Percentiles rank a stretch among this genome's conserved stretches.
Evolutionary conservation across 805 yeast species (phyloP).

Genomic region (Wickerhamiella qilinensis): DNA sequence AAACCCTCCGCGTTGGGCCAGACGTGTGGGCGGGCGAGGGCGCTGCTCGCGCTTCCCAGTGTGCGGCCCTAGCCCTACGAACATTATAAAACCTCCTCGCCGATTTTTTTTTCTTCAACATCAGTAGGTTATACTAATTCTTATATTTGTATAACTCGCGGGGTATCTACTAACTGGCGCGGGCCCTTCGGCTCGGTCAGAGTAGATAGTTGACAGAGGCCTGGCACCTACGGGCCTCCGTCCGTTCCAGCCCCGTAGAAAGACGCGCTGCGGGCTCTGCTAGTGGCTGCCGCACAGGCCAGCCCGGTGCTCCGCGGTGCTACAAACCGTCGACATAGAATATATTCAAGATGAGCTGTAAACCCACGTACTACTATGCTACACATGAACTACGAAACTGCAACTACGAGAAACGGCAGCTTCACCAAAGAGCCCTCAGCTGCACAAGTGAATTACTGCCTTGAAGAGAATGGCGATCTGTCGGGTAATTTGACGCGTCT

Average conservation of each 20-base stretch:
- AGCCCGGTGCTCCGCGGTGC: conserved; percentile 20
- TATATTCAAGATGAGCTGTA: no score
- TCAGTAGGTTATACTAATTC: conserved; percentile 20
- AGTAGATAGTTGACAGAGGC: conserved; percentile 16
- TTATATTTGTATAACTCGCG: conserved; percentile 16
- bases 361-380: no score
- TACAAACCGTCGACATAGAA: conserved; percentile 12
- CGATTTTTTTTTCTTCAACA: conserved; percentile 4
- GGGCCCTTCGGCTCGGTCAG: conserved; percentile 10
- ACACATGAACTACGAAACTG: no score
- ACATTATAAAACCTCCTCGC: neutral
- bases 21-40: no score
- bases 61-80: no score
- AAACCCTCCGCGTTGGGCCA: no score
- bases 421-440: no score
- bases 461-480: no score
- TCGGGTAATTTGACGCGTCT: no score
- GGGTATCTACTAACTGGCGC: conserved; percentile 12
- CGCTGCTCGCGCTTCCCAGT: no score
- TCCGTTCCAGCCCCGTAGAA: conserved; percentile 27
- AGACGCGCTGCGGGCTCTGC: conserved; percentile 19
- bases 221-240: conserved; percentile 20
- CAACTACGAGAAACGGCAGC: no score
- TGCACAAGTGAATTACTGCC: no score
- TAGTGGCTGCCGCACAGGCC: conserved; percentile 11